Percentiles rank a stretch among this genome's conserved stretches.
Evolutionary conservation across 2,329 filamentous ascomycete genomes (phyloP).

Genomic region (Sclerotinia spermophila): DNA sequence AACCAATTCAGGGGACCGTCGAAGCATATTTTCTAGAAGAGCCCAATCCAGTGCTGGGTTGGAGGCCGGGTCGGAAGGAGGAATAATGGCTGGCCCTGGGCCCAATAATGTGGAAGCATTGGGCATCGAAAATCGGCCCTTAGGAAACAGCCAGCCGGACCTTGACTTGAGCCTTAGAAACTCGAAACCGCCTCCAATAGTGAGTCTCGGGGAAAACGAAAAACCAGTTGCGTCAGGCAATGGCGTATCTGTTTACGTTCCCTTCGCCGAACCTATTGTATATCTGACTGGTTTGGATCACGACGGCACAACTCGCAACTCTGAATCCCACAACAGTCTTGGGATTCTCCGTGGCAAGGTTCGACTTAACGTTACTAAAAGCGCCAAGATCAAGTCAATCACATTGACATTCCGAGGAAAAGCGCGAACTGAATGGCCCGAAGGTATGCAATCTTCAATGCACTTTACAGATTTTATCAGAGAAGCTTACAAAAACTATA

Average conservation of each 20-base stretch:
- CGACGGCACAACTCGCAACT: conserved; percentile 38
- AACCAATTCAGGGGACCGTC: conserved; percentile 25
- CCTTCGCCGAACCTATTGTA: conserved; percentile 74
- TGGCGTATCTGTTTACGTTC: conserved; percentile 69
- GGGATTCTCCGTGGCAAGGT: conserved; percentile 83
- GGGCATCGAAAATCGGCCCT: background rate
- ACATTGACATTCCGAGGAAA: conserved; percentile 82
- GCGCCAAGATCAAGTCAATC: conserved; percentile 88
- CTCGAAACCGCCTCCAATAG: conserved; percentile 2
- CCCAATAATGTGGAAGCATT: conserved; percentile 19
- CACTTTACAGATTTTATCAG: background rate
- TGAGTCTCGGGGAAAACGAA: conserved; percentile 41
- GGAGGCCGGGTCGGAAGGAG: conserved; percentile 14
- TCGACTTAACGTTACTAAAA: conserved; percentile 78
- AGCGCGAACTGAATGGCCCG: conserved; percentile 91
- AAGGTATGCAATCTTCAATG: conserved; percentile 58
- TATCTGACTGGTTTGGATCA: conserved; percentile 75
- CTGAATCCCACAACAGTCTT: conserved; percentile 44
- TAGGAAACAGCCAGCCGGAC: conserved; percentile 6
- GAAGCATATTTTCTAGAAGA: conserved; percentile 30
- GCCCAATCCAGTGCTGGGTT: conserved; percentile 16
- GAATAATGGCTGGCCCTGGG: conserved; percentile 26
- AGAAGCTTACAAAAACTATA: conserved; percentile 33
- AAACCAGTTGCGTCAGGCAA: conserved; percentile 75
- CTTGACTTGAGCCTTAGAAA: conserved; percentile 9